These are phyloP conservation scores for Perkinsus chesapeaki DNA, from an alignment of 169 alveolate genomes.

Conservation along the genomic window DNA sequence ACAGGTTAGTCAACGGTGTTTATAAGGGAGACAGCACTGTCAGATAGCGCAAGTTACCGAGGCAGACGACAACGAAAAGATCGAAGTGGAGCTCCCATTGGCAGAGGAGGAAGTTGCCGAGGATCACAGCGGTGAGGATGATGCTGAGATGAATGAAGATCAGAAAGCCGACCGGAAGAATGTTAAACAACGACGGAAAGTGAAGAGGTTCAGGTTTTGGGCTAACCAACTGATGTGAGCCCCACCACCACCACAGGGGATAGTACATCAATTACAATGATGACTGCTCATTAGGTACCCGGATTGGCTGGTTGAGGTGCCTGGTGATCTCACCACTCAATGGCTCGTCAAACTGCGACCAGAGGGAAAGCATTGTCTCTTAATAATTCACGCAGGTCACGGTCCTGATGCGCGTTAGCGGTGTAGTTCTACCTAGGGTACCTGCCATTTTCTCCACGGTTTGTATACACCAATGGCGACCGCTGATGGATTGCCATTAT, in stretches of 20 bases:
- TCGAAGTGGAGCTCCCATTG: not conserved
- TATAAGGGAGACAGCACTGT: not conserved
- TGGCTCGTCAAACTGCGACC: not conserved
- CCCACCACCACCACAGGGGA: not conserved
- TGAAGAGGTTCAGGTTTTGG: not conserved
- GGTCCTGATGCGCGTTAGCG: not conserved
- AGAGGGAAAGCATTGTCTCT: not conserved
- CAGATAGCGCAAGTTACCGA: not conserved
- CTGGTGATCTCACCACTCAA: not conserved
- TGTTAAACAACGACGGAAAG: not conserved
- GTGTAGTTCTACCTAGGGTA: not conserved
- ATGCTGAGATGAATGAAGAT: not conserved
- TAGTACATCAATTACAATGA: not conserved
- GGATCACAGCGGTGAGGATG: not conserved
- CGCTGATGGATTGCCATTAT: too few species aligned
- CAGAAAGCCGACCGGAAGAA: not conserved
- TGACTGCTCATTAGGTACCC: not conserved
- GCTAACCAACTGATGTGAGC: not conserved
- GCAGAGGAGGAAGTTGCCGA: not conserved
- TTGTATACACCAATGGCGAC: too few species aligned
- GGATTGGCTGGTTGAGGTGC: not conserved
- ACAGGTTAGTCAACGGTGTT: not conserved
- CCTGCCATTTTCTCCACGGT: not conserved
- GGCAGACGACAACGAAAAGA: not conserved
- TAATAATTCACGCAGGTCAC: not conserved